Evolutionary conservation across 1,284 basidiomycete genomes (phyloP).

Genomic region (Heterobasidion occidentale): DNA sequence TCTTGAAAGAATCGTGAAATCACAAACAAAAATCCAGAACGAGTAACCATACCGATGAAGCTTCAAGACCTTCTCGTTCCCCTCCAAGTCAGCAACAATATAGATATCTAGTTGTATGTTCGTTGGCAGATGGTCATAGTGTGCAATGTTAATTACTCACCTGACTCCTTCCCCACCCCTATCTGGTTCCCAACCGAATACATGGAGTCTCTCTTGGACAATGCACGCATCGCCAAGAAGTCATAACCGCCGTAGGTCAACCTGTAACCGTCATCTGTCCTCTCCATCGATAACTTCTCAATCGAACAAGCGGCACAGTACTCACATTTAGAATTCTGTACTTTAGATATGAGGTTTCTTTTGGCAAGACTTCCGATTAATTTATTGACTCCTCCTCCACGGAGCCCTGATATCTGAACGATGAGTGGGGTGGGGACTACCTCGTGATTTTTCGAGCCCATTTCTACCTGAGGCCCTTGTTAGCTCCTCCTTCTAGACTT

Average conservation of each 20-base stretch:
- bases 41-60: slow-evolving; percentile 63
- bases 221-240: slow-evolving; percentile 88
- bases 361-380: slow-evolving; percentile 86
- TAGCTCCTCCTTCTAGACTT: background rate
- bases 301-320: slow-evolving; percentile 3
- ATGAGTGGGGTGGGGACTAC: slow-evolving; percentile 88
- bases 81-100: slow-evolving; percentile 80
- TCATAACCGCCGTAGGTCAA: slow-evolving; percentile 98
- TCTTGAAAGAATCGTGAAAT: slow-evolving; percentile 31
- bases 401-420: slow-evolving; percentile 84
- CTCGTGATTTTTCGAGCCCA: slow-evolving; percentile 98
- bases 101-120: slow-evolving; percentile 67
- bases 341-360: slow-evolving; percentile 82
- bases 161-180: slow-evolving; percentile 97
- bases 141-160: slow-evolving; percentile 28
- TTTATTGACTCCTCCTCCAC: slow-evolving; percentile 93
- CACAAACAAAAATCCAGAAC: background rate
- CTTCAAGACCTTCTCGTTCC: slow-evolving; percentile 85
- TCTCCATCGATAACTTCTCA: background rate
- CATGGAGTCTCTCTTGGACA: slow-evolving; percentile 84
- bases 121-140: background rate
- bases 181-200: slow-evolving; percentile 94
- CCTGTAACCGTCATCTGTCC: slow-evolving; percentile 89
- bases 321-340: slow-evolving; percentile 89
- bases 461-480: slow-evolving; percentile 67